These are phyloP conservation scores for Scenedesmus sp. DNA, from an alignment of 163 green algal genomes.

Conservation along the genomic window DNA sequence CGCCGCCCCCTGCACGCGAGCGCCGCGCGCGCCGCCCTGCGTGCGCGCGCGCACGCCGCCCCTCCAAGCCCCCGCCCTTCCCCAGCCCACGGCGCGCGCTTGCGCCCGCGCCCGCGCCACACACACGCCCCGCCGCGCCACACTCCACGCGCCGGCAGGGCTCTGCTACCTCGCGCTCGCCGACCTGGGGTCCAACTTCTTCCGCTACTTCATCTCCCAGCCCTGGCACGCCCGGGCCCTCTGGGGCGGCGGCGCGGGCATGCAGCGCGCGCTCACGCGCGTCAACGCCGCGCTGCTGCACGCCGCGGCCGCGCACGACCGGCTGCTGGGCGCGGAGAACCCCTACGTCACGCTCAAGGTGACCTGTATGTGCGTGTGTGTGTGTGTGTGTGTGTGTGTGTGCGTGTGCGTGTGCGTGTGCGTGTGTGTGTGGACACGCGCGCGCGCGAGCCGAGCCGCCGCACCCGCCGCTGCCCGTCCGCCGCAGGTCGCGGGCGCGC, in stretches of 20 bases:
- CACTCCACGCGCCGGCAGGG: not conserved
- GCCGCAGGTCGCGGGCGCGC: constrained; percentile 20
- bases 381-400: not conserved
- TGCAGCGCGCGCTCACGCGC: not conserved
- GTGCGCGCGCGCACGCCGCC: not conserved
- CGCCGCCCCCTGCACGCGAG: too few species aligned
- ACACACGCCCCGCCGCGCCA: not conserved
- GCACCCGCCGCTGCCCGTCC: not conserved
- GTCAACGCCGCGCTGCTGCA: constrained; percentile 20
- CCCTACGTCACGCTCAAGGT: constrained; percentile 42
- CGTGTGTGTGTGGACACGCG: not conserved
- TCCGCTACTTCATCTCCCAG: constrained; percentile 44
- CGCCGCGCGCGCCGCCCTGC: too few species aligned
- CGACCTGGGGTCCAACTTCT: constrained; percentile 41
- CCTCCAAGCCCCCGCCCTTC: not conserved
- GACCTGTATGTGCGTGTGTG: not conserved
- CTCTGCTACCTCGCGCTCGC: constrained; percentile 35
- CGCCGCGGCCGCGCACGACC: constrained; percentile 28
- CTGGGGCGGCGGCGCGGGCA: constrained; percentile 15
- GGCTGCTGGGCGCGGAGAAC: constrained; percentile 26
- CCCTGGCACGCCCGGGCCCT: constrained; percentile 28
- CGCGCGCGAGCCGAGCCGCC: too few species aligned
- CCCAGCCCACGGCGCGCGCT: too few species aligned
- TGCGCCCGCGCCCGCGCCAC: not conserved
- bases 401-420: constrained; percentile 10